phyloP scores from a whole-genome alignment of 2,329 filamentous ascomycete species.

The Colletotrichum sansevieriae region DNA sequence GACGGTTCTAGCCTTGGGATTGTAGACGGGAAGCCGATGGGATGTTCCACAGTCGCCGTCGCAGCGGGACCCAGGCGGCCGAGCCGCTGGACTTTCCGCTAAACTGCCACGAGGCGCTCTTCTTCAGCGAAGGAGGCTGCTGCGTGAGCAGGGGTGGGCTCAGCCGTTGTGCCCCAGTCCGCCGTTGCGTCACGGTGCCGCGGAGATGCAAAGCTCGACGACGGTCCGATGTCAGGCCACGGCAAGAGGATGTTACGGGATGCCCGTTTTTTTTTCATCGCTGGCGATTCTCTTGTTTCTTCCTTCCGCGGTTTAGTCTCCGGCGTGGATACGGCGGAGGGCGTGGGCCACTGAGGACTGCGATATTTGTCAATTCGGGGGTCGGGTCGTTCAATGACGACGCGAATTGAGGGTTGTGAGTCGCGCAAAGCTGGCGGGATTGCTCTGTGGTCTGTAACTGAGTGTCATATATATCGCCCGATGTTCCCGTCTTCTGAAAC shows the following conservation, averaged over 20 bases:
- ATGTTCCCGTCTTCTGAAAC: constrained; percentile 15
- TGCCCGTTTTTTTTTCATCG: constrained; percentile 14
- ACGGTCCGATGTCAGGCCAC: constrained; percentile 38
- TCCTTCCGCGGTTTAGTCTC: constrained; percentile 31
- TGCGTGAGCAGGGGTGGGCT: constrained; percentile 12
- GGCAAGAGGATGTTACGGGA: constrained; percentile 26
- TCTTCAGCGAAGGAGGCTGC: too few species aligned
- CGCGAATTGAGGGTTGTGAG: neutral
- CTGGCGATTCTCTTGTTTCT: neutral
- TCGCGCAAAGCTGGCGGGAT: constrained; percentile 14
- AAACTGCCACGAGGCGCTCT: too few species aligned
- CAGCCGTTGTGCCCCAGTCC: neutral
- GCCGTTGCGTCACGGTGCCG: constrained; percentile 1
- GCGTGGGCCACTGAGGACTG: constrained; percentile 10
- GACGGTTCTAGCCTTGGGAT: too few species aligned
- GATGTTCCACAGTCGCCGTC: neutral
- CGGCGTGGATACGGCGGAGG: neutral
- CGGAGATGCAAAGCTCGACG: constrained; percentile 36
- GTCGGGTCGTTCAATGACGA: constrained; percentile 1
- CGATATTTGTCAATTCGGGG: constrained; percentile 34
- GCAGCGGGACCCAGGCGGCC: neutral
- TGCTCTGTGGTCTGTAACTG: neutral
- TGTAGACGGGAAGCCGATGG: too few species aligned
- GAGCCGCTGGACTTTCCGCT: constrained; percentile 1
- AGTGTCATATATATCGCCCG: constrained; percentile 14